Base-by-base conservation (phyloP, 768 basidiomycete species). In the Suillus bovinus region DNA sequence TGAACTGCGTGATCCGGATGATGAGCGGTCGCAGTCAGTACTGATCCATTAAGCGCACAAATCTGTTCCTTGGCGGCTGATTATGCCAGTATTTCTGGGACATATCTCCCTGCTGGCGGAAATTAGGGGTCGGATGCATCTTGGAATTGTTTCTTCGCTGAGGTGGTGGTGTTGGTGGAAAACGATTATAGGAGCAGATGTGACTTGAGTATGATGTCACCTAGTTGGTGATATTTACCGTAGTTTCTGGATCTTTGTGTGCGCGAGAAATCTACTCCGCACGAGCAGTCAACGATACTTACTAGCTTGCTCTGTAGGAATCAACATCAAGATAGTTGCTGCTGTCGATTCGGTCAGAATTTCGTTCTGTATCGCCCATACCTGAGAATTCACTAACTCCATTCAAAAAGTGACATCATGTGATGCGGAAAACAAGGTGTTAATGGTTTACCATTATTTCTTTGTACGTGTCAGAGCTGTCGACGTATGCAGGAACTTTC, bases 41-140 rank as follows among this genome's bases (percentile, higher is more conserved):
- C 29, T 27, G 11, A 29, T n/a, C 29, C 41, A 31, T 27, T 20
- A 13, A 27, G 42, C 73, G 64, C 59, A 75, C 74, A 44, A 76
- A 64, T 68, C 74, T 76, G 61, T 69, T 75, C 58, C 73, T 69
- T 36, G 70, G 69, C 14, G 74, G 52, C 47, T 76, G 74, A 49
- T 71, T 75, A 57, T 74, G 69, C 74, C 74, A 75, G 60, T 72
- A 76, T 52, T 73, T 63, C 22, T 70, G 70, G 17, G 71, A 65
- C 67, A 24, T 71, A 59, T 17, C 60, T 63, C 50, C 72, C 46
- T 65, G 64, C 55, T 74, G 73, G 29, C 61, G 68, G 41, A 58
- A 42, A 69, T 61, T 22, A 36, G 65, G 47, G 66, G 38, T 73
- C 31, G 69, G 62, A 46, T 64, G 70, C 75, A 74, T 76, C 42